Base-by-base conservation (phyloP, 1,284 basidiomycete species). In the Ceratobasidium sp. region DNA sequence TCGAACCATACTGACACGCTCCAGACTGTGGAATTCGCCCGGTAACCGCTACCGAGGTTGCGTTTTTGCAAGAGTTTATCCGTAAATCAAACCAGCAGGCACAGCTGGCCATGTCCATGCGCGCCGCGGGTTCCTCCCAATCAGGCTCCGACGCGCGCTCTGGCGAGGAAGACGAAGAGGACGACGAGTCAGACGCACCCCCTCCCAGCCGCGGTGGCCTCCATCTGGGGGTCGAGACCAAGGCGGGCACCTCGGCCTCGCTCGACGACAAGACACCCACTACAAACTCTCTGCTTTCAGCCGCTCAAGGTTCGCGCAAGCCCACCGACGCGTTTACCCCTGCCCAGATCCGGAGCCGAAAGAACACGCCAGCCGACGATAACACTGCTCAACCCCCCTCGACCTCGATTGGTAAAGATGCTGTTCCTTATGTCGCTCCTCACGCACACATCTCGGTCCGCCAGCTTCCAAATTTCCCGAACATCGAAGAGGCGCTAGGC, bases 21-120 rank as follows among this genome's bases (percentile, higher is more conserved):
- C 81, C 83, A 95, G 93, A 95, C 89, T 95, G 93, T 86, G 93
- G 94, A 80, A 94, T 96, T 80, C 91, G 94, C 80, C 95, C 95
- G 70, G 92, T 93, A 22, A 95, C 94, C 56, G 90, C 91, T 79
- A 90, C 92, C 69, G 95, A 96, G 86, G 94, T 94, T 77, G 93
- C 95, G 84, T 94, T 93, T 86, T 88, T 96, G 46, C 95, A 96
- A 83, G 92, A 94, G 79, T 96, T 95, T 84, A 94, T 95, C 79
- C 91, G 92, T 81, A 93, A 93, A 83, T 92, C 93, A 7, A 95
- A 95, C 86, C 70, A 73, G 46, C 70, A 94, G 59, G 70, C 70
- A 9, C 70, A 73, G 59, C 43, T 73, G 7, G 70, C 70, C 56
- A 73, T 73, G 70, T 73, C 70, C 17, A 73, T 73, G 70, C 70